Conservation (phyloP, 192 early-diverging fungal genomes). For the Coemansia furcata region DNA sequence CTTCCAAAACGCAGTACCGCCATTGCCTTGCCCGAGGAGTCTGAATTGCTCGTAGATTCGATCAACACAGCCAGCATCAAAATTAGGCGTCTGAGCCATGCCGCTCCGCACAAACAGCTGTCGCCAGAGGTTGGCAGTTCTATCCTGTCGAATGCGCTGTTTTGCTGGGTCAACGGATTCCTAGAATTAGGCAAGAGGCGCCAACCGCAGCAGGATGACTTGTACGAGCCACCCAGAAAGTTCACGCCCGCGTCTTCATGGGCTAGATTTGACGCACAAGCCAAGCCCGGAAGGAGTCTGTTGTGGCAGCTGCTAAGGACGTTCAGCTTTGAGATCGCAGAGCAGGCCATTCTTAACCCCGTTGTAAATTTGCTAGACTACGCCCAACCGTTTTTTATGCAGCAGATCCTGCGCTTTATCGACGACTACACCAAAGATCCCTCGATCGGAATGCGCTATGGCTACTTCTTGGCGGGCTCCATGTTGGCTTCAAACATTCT, state of each 20-base stretch:
- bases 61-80: background rate
- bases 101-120: background rate
- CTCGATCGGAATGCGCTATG: conserved; percentile 35
- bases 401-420: conserved; percentile 56
- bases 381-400: conserved; percentile 59
- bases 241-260: conserved; percentile 8
- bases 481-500: conserved; percentile 53
- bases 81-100: background rate
- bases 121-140: conserved; percentile 30
- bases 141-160: conserved; percentile 24
- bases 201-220: conserved; percentile 23
- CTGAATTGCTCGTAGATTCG: background rate
- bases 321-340: conserved; percentile 38
- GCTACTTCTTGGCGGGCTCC: conserved; percentile 57
- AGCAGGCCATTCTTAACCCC: conserved; percentile 39
- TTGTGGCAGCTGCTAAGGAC: conserved; percentile 25
- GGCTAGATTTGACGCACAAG: conserved; percentile 10
- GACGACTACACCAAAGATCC: conserved; percentile 17
- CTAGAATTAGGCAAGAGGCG: conserved; percentile 9
- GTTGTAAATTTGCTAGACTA: conserved; percentile 36
- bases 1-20: conserved; percentile 8
- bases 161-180: conserved; percentile 28
- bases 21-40: background rate
- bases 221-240: conserved; percentile 10
- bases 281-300: conserved; percentile 8